Evolutionary conservation across 2,329 filamentous ascomycete genomes (phyloP), one percentile per base, ranked within the genome.

Genomic region (Beauveria medogensis): DNA sequence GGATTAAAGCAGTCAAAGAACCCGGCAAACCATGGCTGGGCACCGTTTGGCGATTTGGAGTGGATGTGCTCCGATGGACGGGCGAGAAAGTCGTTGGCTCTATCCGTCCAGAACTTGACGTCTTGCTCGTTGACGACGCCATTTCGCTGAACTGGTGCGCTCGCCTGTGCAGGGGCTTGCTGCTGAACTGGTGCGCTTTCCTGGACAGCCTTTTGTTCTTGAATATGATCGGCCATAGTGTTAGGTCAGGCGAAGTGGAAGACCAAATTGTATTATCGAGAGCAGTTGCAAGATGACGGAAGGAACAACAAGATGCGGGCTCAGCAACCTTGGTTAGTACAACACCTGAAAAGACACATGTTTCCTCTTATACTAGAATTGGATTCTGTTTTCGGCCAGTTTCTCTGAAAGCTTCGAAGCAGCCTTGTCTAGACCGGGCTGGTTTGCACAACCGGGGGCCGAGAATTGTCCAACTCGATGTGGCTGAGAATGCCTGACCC

Each of bases 1-100:
- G 78, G 78, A 62, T 64, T 71, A 69, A 75, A 77, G 73, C 77
- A 80, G 61, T 72, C 72, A 51, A 78, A 80, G 67, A 80, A 74
- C 56, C 70, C 64, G 50, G 69, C 68, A 63, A 65, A 65, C 77
- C 77, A 80, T 10, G 73, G 61, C 65, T 73, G 69, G 0, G 77
- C 64, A 26, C 65, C 66, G 24, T 68, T 70, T 14, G 75, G 69
- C 1, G 78, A 78, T 61, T 69, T 71, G 64, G 75, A 75, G 66
- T 78, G 75, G 70, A 79, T 59, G 61, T 74, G 71, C 62, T 78
- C 77, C 60, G 70, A 66, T 5, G 78, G 74, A 20, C 72, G 71
- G 55, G 75, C 73, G 51, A 78, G 70, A 55, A 78, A 72, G 12
- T 74, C 70, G 67, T 79, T 79, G 70, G 78, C 70, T 18, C 73